phyloP scores from a whole-genome alignment of 179 eudicot species.

The Heliamphora pulchella region DNA sequence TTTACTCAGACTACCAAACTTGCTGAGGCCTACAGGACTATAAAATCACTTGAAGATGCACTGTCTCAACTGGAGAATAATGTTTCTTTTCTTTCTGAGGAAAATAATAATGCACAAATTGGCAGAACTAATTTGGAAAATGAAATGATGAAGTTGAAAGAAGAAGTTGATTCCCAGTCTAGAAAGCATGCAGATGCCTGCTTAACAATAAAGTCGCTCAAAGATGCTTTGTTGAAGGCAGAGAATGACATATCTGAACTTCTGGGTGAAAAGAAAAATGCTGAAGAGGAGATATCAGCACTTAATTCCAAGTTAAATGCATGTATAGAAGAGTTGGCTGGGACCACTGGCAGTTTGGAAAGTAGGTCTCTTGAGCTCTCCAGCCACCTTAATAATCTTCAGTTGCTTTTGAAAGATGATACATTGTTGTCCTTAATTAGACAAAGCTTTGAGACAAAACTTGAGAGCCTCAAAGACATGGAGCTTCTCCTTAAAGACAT shows the following conservation, averaged over 20 bases:
- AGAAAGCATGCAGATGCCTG: constrained; percentile 43
- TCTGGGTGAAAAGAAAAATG: constrained; percentile 49
- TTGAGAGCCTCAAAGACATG: constrained; percentile 56
- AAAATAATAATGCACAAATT: constrained; percentile 42
- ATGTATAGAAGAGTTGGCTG: constrained; percentile 78
- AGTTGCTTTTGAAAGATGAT: constrained; percentile 50
- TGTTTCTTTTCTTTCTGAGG: constrained; percentile 48
- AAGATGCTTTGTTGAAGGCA: constrained; percentile 55
- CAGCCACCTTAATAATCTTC: constrained; percentile 51
- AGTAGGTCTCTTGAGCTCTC: constrained; percentile 53
- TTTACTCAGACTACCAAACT: constrained; percentile 40
- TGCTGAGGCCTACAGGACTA: constrained; percentile 46
- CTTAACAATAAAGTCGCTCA: constrained; percentile 43
- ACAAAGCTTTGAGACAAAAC: constrained; percentile 36
- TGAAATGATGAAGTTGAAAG: constrained; percentile 51
- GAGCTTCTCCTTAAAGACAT: constrained; percentile 50
- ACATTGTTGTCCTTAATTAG: constrained; percentile 37
- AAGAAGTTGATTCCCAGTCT: constrained; percentile 48
- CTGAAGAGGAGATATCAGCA: constrained; percentile 51
- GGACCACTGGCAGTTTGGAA: constrained; percentile 44
- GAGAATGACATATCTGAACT: constrained; percentile 46
- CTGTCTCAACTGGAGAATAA: constrained; percentile 46
- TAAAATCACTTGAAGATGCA: constrained; percentile 63
- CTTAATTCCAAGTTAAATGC: constrained; percentile 54
- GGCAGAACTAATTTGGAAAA: constrained; percentile 40